Base-by-base conservation (phyloP, 495 filamentous ascomycete species). In the Aspergillus haitiensis region DNA sequence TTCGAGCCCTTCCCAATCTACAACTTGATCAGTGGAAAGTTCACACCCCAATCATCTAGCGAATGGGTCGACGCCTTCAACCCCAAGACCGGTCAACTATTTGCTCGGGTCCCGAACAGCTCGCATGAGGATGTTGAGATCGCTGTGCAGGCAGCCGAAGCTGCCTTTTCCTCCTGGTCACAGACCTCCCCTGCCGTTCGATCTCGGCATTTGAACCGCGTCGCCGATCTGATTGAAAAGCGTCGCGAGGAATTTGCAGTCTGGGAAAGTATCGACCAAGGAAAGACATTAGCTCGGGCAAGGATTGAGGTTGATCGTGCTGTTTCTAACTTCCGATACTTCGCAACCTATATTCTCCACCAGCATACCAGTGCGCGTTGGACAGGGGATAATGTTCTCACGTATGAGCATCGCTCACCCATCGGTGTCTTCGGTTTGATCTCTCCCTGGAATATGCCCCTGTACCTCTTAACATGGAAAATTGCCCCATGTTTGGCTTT, bases 401-500 rank as follows among this genome's bases (percentile, higher is more conserved):
- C 64, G 11, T 66, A 66, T 39, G 64, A 66, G 37, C 60, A 66
- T 27, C 64, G 64, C 21, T 66, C 64, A 0, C 60, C 64, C 6
- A 46, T 64, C 13, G 59, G 65, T 7, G 62, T 64, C 31, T 64
- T 64, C 27, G 58, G 54, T 10, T 40, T 66, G 7, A 66, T 66
- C 39, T 54, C 64, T 13, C 65, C 65, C 27, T 67, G 65, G 65
- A 67, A 67, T 37, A 67, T 67, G 65, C 65, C 65, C 2, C 40
- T 67, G 15, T 64, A 64, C 50, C 62, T 64, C 15, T 36, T 67
- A 10, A 67, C 65, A 15, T 62, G 65, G 59, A 82, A 83, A 59
- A 70, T 72, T 48, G 78, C 72, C 11, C 71, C 78, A 9, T 78
- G 77, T 12, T 70, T 82, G 11, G 76, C 75, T 6, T 72, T 74